phyloP scores from a whole-genome alignment of 352 stramenopile genomes.

The Phytophthora pisi region DNA sequence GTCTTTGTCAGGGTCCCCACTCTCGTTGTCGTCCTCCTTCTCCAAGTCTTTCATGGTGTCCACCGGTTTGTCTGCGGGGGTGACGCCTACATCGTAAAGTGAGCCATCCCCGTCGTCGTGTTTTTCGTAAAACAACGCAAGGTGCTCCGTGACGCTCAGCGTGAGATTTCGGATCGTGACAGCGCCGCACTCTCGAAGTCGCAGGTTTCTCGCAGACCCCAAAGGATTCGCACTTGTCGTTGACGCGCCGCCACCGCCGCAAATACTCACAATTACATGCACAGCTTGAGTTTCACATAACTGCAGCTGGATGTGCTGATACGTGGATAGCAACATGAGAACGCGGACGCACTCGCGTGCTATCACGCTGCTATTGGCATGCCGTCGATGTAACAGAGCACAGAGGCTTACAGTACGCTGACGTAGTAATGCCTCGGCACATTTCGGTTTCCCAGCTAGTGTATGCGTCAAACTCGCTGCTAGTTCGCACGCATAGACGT shows the following conservation, averaged over 20 bases:
- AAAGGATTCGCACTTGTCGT: constrained; percentile 4
- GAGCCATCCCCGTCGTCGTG: constrained; percentile 15
- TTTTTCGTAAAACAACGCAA: constrained; percentile 56
- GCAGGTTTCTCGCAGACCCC: constrained; percentile 21
- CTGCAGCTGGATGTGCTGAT: constrained; percentile 63
- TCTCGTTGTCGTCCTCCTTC: constrained; percentile 12
- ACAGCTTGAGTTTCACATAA: constrained; percentile 69
- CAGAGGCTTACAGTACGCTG: constrained; percentile 66
- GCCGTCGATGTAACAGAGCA: constrained; percentile 51
- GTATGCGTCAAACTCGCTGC: constrained; percentile 46
- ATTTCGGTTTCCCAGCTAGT: constrained; percentile 55
- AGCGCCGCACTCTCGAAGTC: constrained; percentile 59
- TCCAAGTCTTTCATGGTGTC: constrained; percentile 15
- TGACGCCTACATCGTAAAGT: constrained; percentile 11
- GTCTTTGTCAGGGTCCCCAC: not conserved
- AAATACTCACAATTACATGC: constrained; percentile 67
- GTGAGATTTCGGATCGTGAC: constrained; percentile 74
- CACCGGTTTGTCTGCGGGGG: constrained; percentile 5
- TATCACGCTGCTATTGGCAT: constrained; percentile 41
- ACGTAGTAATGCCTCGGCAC: constrained; percentile 48
- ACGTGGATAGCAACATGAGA: constrained; percentile 68
- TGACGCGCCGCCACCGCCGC: constrained; percentile 9
- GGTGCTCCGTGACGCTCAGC: constrained; percentile 64
- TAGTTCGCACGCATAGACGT: constrained; percentile 52
- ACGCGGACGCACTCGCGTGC: constrained; percentile 51